Evolutionary conservation across 2,329 filamentous ascomycete species (phyloP).

Genomic region (Huntiella decipiens): DNA sequence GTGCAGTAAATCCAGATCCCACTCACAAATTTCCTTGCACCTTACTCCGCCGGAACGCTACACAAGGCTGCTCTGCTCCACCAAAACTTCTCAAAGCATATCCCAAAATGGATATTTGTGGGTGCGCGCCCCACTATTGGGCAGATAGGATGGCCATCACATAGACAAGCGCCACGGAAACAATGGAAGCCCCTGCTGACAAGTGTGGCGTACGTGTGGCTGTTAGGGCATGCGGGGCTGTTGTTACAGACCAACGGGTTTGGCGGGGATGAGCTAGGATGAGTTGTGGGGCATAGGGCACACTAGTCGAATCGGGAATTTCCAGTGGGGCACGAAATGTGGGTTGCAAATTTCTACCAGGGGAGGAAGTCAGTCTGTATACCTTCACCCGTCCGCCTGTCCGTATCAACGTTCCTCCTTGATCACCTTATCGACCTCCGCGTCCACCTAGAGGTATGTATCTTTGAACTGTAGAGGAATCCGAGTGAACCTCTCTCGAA

Average conservation of each 20-base stretch:
- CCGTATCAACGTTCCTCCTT: slow-evolving; percentile 5
- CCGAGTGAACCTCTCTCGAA: slow-evolving; percentile 12
- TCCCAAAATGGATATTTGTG: slow-evolving; percentile 23
- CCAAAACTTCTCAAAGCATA: neutral
- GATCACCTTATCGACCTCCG: slow-evolving; percentile 7
- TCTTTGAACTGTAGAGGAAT: neutral
- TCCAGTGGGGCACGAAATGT: slow-evolving; percentile 5
- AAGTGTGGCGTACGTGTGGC: slow-evolving; percentile 4
- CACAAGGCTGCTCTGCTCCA: slow-evolving; percentile 3
- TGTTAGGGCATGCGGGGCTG: slow-evolving; percentile 5
- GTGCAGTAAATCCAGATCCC: slow-evolving; percentile 10
- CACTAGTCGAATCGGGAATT: slow-evolving; percentile 14
- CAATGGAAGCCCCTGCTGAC: neutral
- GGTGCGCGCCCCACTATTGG: slow-evolving; percentile 19
- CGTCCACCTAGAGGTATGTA: slow-evolving; percentile 11
- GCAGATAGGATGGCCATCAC: neutral
- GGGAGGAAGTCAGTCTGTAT: neutral
- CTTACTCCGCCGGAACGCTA: slow-evolving; percentile 10
- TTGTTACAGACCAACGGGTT: neutral
- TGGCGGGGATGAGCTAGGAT: slow-evolving; percentile 2
- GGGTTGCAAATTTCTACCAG: slow-evolving; percentile 7
- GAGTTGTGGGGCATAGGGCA: slow-evolving; percentile 17
- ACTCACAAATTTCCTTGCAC: slow-evolving; percentile 8
- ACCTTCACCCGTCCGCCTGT: slow-evolving; percentile 9
- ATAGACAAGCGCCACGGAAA: neutral